Conservation (phyloP, 2,329 filamentous ascomycete genomes). For the Coniochaeta pulveracea region DNA sequence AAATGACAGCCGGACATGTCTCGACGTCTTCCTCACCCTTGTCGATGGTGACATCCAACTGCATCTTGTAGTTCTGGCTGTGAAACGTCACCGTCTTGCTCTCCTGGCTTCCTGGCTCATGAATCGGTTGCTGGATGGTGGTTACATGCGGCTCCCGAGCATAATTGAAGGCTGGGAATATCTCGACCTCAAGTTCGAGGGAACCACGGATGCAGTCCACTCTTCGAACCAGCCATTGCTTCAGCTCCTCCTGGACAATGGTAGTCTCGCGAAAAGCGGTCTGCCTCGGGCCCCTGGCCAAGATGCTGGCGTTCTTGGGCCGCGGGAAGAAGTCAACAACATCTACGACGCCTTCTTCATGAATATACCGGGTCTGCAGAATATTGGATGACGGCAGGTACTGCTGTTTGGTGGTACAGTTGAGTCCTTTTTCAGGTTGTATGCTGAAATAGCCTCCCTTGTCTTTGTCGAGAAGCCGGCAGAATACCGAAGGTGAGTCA, state of each 20-base stretch:
- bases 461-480: conserved; percentile 60
- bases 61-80: conserved; percentile 45
- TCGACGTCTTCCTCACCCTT: conserved; percentile 35
- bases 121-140: conserved; percentile 34
- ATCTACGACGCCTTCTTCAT: conserved; percentile 64
- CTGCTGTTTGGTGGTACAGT: conserved; percentile 63
- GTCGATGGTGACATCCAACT: conserved; percentile 58
- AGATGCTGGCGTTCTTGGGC: conserved; percentile 45
- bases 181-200: conserved; percentile 54
- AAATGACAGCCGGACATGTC: conserved; percentile 39
- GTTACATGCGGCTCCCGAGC: conserved; percentile 51
- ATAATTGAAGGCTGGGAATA: conserved; percentile 66
- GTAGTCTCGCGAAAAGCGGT: conserved; percentile 42
- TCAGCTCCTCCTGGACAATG: conserved; percentile 48
- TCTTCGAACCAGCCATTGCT: conserved; percentile 59
- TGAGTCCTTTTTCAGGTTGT: conserved; percentile 34
- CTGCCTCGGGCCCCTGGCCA: conserved; percentile 33
- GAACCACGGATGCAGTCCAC: conserved; percentile 62
- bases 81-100: conserved; percentile 56
- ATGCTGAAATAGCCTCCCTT: conserved; percentile 67
- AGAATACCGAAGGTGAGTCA: conserved; percentile 67
- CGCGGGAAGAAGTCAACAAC: conserved; percentile 68
- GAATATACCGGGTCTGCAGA: conserved; percentile 65
- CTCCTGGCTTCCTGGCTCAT: conserved; percentile 23
- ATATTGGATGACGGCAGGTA: conserved; percentile 68